Conservation (phyloP, 768 basidiomycete species). For the Cubamyces sp. region DNA sequence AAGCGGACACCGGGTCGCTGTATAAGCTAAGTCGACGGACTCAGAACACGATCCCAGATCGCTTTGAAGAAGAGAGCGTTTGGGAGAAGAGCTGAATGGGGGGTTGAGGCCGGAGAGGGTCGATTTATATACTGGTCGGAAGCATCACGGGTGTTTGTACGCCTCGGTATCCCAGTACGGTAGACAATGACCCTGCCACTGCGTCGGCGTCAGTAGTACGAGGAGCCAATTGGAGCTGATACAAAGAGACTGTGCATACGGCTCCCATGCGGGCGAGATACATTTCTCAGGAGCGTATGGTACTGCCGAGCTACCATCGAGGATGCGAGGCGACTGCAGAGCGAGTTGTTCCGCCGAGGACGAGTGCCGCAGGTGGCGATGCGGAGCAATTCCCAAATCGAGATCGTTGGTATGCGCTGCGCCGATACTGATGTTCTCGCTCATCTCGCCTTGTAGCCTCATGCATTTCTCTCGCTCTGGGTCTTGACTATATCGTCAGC, state of each 20-base stretch:
- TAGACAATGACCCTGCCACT: slow-evolving; percentile 9
- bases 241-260: slow-evolving; percentile 11
- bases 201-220: background rate
- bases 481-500: no score
- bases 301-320: background rate
- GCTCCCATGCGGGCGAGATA: background rate
- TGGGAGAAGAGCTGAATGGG: slow-evolving; percentile 9
- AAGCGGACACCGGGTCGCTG: slow-evolving; percentile 22
- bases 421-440: background rate
- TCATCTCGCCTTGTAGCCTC: background rate
- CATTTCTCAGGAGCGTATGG: slow-evolving; percentile 2
- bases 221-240: slow-evolving; percentile 2
- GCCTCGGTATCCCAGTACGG: background rate
- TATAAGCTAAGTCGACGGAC: slow-evolving; percentile 19
- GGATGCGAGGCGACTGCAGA: background rate
- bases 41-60: slow-evolving; percentile 20
- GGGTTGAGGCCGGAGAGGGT: background rate
- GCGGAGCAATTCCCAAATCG: background rate
- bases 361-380: slow-evolving; percentile 1
- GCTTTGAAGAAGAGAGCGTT: slow-evolving; percentile 6
- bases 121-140: background rate
- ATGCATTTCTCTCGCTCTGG: background rate
- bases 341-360: background rate
- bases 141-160: background rate
- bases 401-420: background rate